phyloP scores from a whole-genome alignment of 768 basidiomycete species.

The Gymnopilus junonius region DNA sequence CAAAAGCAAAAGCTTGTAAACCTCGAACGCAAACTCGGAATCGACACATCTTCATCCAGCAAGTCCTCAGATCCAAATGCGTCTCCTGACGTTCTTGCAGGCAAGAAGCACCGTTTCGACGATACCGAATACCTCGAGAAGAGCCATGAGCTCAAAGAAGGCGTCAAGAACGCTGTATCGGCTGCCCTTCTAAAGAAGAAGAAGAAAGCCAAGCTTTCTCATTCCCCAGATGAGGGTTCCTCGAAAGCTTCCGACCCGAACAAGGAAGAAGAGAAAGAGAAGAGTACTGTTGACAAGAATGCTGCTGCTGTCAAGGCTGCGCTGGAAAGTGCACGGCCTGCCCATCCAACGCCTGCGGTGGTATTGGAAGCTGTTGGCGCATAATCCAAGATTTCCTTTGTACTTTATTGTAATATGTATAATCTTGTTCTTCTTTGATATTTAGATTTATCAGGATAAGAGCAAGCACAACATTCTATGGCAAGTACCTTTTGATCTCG shows the following conservation, averaged over 20 bases:
- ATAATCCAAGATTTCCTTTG: slow-evolving; percentile 34
- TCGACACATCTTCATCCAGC: slow-evolving; percentile 44
- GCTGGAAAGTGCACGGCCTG: slow-evolving; percentile 8
- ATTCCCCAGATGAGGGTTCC: slow-evolving; percentile 26
- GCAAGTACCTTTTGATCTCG: too few relatives aligned
- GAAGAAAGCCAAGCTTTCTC: slow-evolving; percentile 32
- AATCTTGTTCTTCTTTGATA: too few relatives aligned
- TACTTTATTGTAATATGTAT: not conserved
- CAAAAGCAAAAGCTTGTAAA: slow-evolving; percentile 83
- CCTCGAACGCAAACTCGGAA: slow-evolving; percentile 83
- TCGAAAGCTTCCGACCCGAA: slow-evolving; percentile 16
- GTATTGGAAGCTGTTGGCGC: slow-evolving; percentile 36
- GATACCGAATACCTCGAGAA: slow-evolving; percentile 93
- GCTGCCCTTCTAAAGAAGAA: slow-evolving; percentile 43
- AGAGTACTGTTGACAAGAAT: slow-evolving; percentile 14
- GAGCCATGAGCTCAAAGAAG: slow-evolving; percentile 87
- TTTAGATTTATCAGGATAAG: too few relatives aligned
- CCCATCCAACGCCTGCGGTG: slow-evolving; percentile 16
- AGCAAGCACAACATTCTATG: too few relatives aligned
- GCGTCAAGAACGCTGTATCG: slow-evolving; percentile 88
- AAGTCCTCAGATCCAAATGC: slow-evolving; percentile 32
- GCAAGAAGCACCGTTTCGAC: slow-evolving; percentile 89
- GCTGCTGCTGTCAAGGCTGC: slow-evolving; percentile 7
- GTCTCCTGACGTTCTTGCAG: slow-evolving; percentile 53
- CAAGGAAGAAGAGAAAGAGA: slow-evolving; percentile 14